These are phyloP conservation scores for Salvia hispanica DNA, from an alignment of 257 asterid species.

Conservation along the genomic window DNA sequence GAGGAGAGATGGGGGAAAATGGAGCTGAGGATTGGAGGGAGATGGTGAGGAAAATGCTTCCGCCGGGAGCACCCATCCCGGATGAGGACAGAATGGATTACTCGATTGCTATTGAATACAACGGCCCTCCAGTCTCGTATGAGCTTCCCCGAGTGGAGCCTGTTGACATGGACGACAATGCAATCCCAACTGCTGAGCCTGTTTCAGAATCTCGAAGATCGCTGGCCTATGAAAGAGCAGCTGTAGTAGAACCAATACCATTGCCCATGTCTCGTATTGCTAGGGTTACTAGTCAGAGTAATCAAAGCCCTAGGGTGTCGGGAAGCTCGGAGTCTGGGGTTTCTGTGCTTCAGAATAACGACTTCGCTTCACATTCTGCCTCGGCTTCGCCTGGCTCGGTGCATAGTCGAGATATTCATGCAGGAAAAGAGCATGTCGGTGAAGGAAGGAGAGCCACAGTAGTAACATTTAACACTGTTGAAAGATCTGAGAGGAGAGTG, in stretches of 20 bases:
- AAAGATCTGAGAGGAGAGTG: constrained; percentile 56
- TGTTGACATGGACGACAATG: constrained; percentile 51
- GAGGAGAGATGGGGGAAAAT: constrained; percentile 49
- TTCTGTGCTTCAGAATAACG: constrained; percentile 73
- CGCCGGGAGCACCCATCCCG: constrained; percentile 88
- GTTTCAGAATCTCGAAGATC: constrained; percentile 66
- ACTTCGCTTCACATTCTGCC: constrained; percentile 65
- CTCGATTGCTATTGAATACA: constrained; percentile 82
- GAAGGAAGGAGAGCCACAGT: constrained; percentile 69
- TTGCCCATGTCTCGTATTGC: constrained; percentile 67
- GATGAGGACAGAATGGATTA: constrained; percentile 74
- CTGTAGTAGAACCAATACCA: constrained; percentile 68
- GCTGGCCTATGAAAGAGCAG: constrained; percentile 42
- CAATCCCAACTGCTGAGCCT: constrained; percentile 71
- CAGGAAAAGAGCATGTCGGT: constrained; percentile 33
- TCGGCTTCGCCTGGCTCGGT: constrained; percentile 69
- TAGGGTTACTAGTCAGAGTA: constrained; percentile 47
- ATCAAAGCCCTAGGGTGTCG: constrained; percentile 64
- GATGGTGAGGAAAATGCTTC: constrained; percentile 84
- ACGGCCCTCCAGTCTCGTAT: constrained; percentile 71
- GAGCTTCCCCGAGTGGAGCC: constrained; percentile 78
- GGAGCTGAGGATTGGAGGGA: constrained; percentile 74
- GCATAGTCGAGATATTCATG: constrained; percentile 41
- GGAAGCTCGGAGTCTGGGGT: constrained; percentile 79
- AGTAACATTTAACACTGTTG: constrained; percentile 70